Base-by-base conservation (phyloP, 2,329 filamentous ascomycete species). In the Epichloe bromicola region DNA sequence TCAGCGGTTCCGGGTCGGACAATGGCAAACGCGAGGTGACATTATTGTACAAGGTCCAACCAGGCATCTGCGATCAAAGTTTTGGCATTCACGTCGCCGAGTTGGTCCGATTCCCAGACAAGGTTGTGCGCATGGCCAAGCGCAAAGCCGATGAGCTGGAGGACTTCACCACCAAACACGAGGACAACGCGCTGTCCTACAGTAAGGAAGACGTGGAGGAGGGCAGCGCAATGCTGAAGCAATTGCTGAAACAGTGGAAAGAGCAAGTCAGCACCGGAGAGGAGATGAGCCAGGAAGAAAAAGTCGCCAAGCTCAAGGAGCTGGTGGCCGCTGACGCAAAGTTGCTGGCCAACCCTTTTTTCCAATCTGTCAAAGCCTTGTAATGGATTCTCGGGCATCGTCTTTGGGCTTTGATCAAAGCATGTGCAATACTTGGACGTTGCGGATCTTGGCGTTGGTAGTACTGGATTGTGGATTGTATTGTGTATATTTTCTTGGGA, bases 111-210 rank as follows among this genome's bases (percentile, higher is more conserved):
- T 98, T 98, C 71, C 93, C 93, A 0, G 84, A 88, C 59, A 98
- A 98, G 71, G 94, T 98, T 15, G 86, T 98, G 54, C 88, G 89
- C 56, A 98, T 98, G 94, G 93, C 93, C n/a, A 95, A 95, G 71
- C 81, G 93, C 59, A 98, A 98, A 72, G 93, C 93, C 0, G 93
- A 97, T 66, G 94, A 98, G 74, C 76, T 98, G 37, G 93, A 98
- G 66, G 93, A 98, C 65, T 98, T 98, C 61, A 86, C 86, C 0
- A 79, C 79, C 48, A 90, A 89, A 69, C 82, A 87, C 59, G 83
- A 86, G 55, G 74, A 76, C 43, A 60, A 74, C 6, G 72, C 74
- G 7, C 67, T 77, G 42, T 70, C 79, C 58, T 88, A 88, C 63
- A 85, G 78, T 56, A 89, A 88, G 61, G 79, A 89, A 56, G 89